phyloP scores from a whole-genome alignment of 2,329 filamentous ascomycete genomes.

The Nothopassalora personata region DNA sequence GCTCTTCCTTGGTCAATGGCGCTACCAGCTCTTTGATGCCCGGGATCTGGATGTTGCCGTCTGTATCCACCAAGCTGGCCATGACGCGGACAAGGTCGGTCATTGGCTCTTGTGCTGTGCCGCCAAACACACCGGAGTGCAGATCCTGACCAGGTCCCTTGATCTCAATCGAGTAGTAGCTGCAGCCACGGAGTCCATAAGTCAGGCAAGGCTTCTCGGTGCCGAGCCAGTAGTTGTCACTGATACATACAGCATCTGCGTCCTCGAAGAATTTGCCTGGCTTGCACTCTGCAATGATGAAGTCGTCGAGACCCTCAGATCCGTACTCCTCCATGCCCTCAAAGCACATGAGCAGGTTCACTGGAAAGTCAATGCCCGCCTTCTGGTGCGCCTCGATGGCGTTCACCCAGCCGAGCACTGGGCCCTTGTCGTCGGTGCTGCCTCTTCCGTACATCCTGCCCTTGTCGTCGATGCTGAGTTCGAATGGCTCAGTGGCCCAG shows the following conservation, averaged over 20 bases:
- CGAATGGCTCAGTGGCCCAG: constrained; percentile 93
- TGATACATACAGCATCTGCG: constrained; percentile 94
- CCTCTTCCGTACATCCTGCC: constrained; percentile 95
- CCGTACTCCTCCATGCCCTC: constrained; percentile 99
- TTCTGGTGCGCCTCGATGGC: constrained; percentile 97
- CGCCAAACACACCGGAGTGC: constrained; percentile 95
- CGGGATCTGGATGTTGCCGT: constrained; percentile 92
- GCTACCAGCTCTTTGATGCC: constrained; percentile 92
- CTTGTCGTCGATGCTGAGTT: constrained; percentile 79
- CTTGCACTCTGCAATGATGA: constrained; percentile 86
- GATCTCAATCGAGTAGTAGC: constrained; percentile 92
- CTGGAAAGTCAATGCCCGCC: constrained; percentile 87
- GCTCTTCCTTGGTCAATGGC: constrained; percentile 78
- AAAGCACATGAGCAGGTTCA: constrained; percentile 98
- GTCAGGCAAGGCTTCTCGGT: constrained; percentile 98
- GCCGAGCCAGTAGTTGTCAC: constrained; percentile 99
- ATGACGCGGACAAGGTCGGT: constrained; percentile 84
- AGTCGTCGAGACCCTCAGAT: constrained; percentile 90
- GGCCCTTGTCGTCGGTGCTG: constrained; percentile 95
- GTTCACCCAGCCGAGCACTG: constrained; percentile 94
- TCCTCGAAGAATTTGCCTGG: constrained; percentile 78
- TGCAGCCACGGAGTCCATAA: constrained; percentile 93
- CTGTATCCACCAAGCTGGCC: constrained; percentile 74
- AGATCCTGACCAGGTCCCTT: constrained; percentile 89
- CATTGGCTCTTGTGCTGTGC: constrained; percentile 96